A percentile compares a stretch with the other conserved stretches of the same genome.
Conservation (phyloP, 352 stramenopile species). For the Phytophthora ramorum region DNA sequence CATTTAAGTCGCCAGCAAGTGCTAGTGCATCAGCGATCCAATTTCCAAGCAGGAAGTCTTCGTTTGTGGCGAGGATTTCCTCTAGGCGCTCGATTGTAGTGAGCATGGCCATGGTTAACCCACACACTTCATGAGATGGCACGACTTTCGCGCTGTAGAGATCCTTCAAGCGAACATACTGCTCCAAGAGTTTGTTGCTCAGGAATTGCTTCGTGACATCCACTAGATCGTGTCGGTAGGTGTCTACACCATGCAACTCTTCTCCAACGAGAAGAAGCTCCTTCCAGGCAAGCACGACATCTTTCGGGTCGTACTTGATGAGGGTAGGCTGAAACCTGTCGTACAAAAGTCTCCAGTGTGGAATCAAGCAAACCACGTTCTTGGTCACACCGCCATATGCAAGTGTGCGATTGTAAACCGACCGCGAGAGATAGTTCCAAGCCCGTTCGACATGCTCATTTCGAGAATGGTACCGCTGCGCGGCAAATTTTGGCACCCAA, state of each 20-base stretch:
- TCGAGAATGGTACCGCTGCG: constrained; percentile 60
- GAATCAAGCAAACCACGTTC: constrained; percentile 67
- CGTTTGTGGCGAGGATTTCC: constrained; percentile 63
- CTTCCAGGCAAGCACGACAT: constrained; percentile 63
- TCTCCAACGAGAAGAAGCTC: constrained; percentile 50
- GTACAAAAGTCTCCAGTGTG: constrained; percentile 64
- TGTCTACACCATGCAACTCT: constrained; percentile 49
- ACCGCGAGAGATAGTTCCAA: constrained; percentile 58
- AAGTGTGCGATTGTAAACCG: constrained; percentile 77
- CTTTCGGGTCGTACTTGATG: constrained; percentile 72
- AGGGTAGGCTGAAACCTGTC: constrained; percentile 73
- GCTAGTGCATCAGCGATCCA: constrained; percentile 69
- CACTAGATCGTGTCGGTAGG: constrained; percentile 73
- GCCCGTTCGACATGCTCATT: constrained; percentile 54
- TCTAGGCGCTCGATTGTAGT: constrained; percentile 59
- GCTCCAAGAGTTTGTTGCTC: constrained; percentile 62
- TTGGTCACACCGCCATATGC: constrained; percentile 79
- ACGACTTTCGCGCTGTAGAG: constrained; percentile 46
- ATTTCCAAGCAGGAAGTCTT: constrained; percentile 76
- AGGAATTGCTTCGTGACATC: constrained; percentile 78
- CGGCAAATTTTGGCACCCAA: constrained; percentile 58
- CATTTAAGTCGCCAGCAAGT: constrained; percentile 44
- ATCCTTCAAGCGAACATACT: constrained; percentile 61
- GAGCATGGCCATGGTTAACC: constrained; percentile 51
- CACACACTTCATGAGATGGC: constrained; percentile 35